Evolutionary conservation across 176 grass and related monocot species (phyloP), one percentile per base, ranked within the genome.

Genomic region (Olyra latifolia): DNA sequence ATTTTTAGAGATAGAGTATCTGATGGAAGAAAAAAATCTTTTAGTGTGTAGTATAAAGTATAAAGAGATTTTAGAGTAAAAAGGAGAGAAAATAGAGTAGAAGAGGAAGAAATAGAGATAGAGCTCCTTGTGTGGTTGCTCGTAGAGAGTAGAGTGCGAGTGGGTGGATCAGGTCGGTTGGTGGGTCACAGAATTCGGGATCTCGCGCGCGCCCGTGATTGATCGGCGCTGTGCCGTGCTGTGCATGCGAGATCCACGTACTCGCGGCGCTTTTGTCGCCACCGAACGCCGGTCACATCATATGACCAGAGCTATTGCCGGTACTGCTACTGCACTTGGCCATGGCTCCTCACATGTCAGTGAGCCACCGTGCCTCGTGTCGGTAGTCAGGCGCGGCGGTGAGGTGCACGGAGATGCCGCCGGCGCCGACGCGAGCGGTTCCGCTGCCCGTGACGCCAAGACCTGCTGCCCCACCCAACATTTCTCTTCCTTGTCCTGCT

Each of bases 181-280:
- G 84, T 80, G 76, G 76, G 67, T 67, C 25, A 56, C 83, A 78
- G 2, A 28, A 14, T 5, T 84, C 19, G 78, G 4, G 64, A 12
- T 65, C 27, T 24, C 28, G 47, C 2, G 8, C 63, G 22, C 16
- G 28, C 45, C 72, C 53, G 73, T 70, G 74, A 69, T 39, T 22
- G 64, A 46, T 16, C 81, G 24, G 42, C 48, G n/a, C 3, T 8
- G 52, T 15, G 42, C 77, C 50, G 48, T 25, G 77, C 11, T 50
- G 62, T 10, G 4, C 62, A 13, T 32, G 57, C 15, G 29, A 39
- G 68, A 66, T 79, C 61, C 76, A 14, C 43, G 55, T 8, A 62
- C 62, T 10, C 35, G 3, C 1, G 11, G 32, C 77, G 61, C 47
- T 23, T 56, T 29, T 69, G 35, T 57, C 46, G 57, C 42, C 27